Evolutionary conservation across 352 stramenopile species (phyloP), one percentile per base, ranked within the genome.

Genomic region (Salisapilia sapeloensis): DNA sequence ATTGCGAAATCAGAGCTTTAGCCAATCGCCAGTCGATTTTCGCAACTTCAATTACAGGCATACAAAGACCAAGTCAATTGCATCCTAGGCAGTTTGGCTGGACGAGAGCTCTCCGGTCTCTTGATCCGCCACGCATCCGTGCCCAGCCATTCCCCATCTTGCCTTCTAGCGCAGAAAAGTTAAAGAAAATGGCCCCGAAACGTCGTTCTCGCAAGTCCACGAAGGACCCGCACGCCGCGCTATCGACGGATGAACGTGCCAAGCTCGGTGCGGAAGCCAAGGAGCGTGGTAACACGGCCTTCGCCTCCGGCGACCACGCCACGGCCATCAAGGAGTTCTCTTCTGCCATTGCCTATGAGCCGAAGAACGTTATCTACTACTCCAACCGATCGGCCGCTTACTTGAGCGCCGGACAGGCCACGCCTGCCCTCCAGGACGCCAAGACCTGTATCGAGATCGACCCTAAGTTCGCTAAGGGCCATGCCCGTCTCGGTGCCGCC

Each of bases 241-340:
- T 90, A 28, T 29, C 67, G 38, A 14, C 48, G 4, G 65, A 80
- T 16, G 65, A 90, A 53, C 74, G 74, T 42, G 43, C 53, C 45
- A 74, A 66, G 44, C 59, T 79, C 38, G 74, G 70, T 29, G 69
- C 59, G 16, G 71, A 90, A 56, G 74, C 74, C 48, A 90, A 90
- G 58, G 75, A 84, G 56, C 67, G 67, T 33, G 74, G 74, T 40
- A 90, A 90, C 60, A 46, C 71, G 12, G 74, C 74, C 15, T 90
- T 86, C 35, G 62, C 67, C 12, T 44, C 55, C 15, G 71, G 66
- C 30, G 72, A 90, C 57, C 64, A 81, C 55, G 56, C 60, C n/a
- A 64, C 58, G 20, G 74, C 74, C 40, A 83, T 90, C 62, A 85
- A 85, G 60, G 70, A 86, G 50, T 90, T 90, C 60, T 85, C 74